A percentile compares a stretch with the other conserved stretches of the same genome.
Conservation (phyloP, 805 yeast genomes). For the Kodamaea neixiangensis region DNA sequence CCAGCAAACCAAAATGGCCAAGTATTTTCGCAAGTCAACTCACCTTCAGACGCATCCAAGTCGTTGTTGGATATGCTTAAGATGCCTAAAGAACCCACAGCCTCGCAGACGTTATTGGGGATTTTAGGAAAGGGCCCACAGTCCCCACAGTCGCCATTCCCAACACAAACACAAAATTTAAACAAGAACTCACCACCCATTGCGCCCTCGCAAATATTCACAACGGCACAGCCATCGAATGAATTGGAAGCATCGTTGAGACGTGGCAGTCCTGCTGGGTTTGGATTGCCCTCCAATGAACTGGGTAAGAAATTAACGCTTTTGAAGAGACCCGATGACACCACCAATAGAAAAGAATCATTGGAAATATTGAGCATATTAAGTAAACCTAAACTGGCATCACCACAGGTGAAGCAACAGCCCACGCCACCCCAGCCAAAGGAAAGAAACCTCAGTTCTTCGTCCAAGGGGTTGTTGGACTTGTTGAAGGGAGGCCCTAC, state of each 20-base stretch:
- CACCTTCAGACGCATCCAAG: neutral
- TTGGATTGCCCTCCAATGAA: slow-evolving; percentile 15
- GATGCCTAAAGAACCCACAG: neutral
- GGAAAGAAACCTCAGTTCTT: slow-evolving; percentile 6
- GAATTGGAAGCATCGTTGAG: slow-evolving; percentile 25
- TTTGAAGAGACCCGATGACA: slow-evolving; percentile 25
- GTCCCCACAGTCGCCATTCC: slow-evolving; percentile 1
- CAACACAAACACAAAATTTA: slow-evolving; percentile 4
- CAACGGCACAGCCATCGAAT: slow-evolving; percentile 23
- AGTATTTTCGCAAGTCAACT: neutral
- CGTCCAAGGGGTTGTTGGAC: slow-evolving; percentile 9
- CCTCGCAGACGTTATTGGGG: slow-evolving; percentile 8
- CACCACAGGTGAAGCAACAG: slow-evolving; percentile 3
- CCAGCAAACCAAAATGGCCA: neutral
- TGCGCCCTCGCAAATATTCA: neutral
- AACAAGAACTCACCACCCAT: neutral
- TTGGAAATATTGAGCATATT: slow-evolving; percentile 10
- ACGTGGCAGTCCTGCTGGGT: slow-evolving; percentile 12
- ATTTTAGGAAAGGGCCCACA: slow-evolving; percentile 3
- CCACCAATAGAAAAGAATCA: slow-evolving; percentile 8
- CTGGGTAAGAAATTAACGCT: slow-evolving; percentile 30
- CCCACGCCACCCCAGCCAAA: slow-evolving; percentile 4
- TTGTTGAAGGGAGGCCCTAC: slow-evolving; percentile 16
- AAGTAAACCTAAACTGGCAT: slow-evolving; percentile 6
- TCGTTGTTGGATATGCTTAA: slow-evolving; percentile 10